Base-by-base conservation (phyloP, 2,329 filamentous ascomycete genomes). In the Scedosporium dehoogii region DNA sequence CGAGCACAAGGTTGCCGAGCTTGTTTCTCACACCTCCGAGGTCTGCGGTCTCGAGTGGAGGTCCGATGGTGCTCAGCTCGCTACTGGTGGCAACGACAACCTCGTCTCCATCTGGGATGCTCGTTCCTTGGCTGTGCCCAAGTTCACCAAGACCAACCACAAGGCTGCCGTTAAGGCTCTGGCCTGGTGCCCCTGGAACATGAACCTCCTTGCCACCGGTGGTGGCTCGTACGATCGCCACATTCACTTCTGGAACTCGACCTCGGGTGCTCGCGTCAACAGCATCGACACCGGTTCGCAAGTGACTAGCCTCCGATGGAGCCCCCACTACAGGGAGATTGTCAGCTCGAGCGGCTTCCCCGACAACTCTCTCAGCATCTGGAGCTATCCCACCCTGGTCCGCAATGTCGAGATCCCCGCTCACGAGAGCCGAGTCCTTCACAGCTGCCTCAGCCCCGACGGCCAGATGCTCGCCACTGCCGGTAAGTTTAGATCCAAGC, bases 191-290 rank as follows among this genome's bases (percentile, higher is more conserved):
- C 94, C 94, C 53, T 99, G 94, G 94, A 94, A 96, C 79, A 87
- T 91, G 76, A 97, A 97, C 82, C 86, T 97, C 59, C 88, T 99
- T 58, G 94, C 94, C 63, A 97, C 94, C 53, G 94, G 94, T 63
- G 94, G 94, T 72, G 94, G 94, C 68, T 96, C 91, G 53, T 96
- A 97, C 76, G 94, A 99, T 74, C 90, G 92, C 69, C 90, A 97
- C 78, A 99, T 99, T 76, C 94, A 99, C 81, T 99, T 99, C 85
- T 99, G 94, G 94, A 99, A 99, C 84, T 96, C 92, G 57, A 97
- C 94, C 23, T 96, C 93, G 4, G 94, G 94, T 65, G 93, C 94
- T 61, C 90, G 94, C 69, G 92, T 96, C 79, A 99, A 99, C 87
- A 96, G 91, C 83, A 97, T 99, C 75, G 92, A 97, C 75, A 97